Evolutionary conservation across 345 rosid genomes (phyloP).

Genomic region (Arabidopsis suecica): DNA sequence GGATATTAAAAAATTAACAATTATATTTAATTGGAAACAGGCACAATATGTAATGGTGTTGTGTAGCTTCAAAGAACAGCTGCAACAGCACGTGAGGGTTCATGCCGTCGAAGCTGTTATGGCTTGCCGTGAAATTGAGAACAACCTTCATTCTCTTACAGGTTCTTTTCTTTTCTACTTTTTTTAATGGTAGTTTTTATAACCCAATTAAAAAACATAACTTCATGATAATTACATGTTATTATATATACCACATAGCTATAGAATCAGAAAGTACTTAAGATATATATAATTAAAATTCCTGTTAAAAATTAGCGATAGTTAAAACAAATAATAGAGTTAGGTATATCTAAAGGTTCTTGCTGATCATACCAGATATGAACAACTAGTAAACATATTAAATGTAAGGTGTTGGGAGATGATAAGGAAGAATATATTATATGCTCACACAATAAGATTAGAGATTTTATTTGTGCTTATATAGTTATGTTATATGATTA

Average conservation of each 20-base stretch:
- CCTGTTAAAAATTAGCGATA: neutral
- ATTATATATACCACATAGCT: neutral
- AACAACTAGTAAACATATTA: conserved; percentile 1
- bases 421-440: conserved; percentile 30
- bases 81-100: conserved; percentile 96
- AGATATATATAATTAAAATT: neutral
- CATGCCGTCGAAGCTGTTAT: conserved; percentile 99
- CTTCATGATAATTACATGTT: neutral
- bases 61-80: conserved; percentile 97
- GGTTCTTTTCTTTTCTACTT: conserved; percentile 51
- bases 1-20: conserved; percentile 1
- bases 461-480: conserved; percentile 20
- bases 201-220: neutral
- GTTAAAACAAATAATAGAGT: neutral
- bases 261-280: neutral
- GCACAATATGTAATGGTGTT: conserved; percentile 89
- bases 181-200: neutral
- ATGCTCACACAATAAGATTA: conserved; percentile 7
- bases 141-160: conserved; percentile 85
- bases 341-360: conserved; percentile 29
- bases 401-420: conserved; percentile 17
- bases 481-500: neutral
- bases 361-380: conserved; percentile 28
- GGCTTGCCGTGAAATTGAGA: conserved; percentile 98
- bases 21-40: conserved; percentile 43